phyloP scores from a whole-genome alignment of 2,329 filamentous ascomycete genomes.

The Fonsecaea erecta region DNA sequence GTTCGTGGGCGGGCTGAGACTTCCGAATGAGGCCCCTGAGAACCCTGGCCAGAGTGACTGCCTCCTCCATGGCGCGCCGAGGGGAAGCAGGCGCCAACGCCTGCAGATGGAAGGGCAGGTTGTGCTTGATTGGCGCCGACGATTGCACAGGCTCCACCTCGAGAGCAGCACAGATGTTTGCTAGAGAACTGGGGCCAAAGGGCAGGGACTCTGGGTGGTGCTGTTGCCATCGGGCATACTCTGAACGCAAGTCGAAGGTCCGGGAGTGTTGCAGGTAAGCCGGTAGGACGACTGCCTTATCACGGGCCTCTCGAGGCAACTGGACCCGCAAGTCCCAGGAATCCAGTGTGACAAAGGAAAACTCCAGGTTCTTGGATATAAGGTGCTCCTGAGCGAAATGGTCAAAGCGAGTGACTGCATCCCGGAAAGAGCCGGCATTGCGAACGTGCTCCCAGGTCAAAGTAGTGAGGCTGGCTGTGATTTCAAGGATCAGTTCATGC shows the following conservation, averaged over 20 bases:
- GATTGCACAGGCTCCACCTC: constrained; percentile 98
- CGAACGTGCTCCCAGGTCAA: constrained; percentile 99
- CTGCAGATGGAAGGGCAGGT: constrained; percentile 96
- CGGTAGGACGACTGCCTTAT: constrained; percentile 95
- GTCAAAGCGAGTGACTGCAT: constrained; percentile 94
- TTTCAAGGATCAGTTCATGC: constrained; percentile 34
- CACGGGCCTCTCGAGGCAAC: constrained; percentile 93
- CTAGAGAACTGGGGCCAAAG: constrained; percentile 91
- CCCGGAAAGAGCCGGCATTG: constrained; percentile 94
- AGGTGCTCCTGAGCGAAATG: constrained; percentile 91
- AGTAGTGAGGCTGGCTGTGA: constrained; percentile 88
- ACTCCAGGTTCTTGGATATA: constrained; percentile 87
- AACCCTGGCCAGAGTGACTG: constrained; percentile 89
- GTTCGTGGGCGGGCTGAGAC: constrained; percentile 90
- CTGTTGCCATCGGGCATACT: constrained; percentile 98
- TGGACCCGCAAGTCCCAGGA: constrained; percentile 98
- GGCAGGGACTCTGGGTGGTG: constrained; percentile 97
- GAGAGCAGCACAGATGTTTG: constrained; percentile 96
- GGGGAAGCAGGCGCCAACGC: constrained; percentile 93
- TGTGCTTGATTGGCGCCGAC: constrained; percentile 97
- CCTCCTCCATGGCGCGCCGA: constrained; percentile 95
- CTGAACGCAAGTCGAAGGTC: constrained; percentile 93
- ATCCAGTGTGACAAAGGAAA: constrained; percentile 97
- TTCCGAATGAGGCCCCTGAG: constrained; percentile 92
- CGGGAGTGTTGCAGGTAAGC: constrained; percentile 97